Evolutionary conservation across 495 filamentous ascomycete species (phyloP).

Genomic region (Talaromyces proteolyticus): DNA sequence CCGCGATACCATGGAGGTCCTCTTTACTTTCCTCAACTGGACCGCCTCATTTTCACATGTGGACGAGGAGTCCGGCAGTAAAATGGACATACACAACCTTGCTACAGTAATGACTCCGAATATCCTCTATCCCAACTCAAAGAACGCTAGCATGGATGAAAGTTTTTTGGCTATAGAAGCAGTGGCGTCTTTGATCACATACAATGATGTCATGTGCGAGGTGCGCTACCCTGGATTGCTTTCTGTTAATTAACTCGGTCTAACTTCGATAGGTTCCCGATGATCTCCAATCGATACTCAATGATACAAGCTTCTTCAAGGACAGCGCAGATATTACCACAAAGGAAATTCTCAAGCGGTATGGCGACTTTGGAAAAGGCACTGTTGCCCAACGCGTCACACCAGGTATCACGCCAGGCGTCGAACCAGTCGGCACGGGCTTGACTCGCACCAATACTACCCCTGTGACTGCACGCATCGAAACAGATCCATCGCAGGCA

Average conservation of each 20-base stretch:
- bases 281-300: constrained; percentile 79
- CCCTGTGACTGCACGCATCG: constrained; percentile 52
- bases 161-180: constrained; percentile 92
- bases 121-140: constrained; percentile 72
- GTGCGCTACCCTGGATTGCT: constrained; percentile 46
- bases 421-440: constrained; percentile 43
- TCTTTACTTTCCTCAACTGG: constrained; percentile 98
- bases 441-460: constrained; percentile 31
- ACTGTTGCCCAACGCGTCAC: constrained; percentile 51
- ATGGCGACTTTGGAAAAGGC: constrained; percentile 66
- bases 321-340: constrained; percentile 82
- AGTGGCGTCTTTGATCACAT: constrained; percentile 81
- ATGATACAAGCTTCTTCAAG: constrained; percentile 75
- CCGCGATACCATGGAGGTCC: constrained; percentile 88
- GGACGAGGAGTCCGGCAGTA: constrained; percentile 85
- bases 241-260: constrained; percentile 12
- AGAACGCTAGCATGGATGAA: constrained; percentile 64
- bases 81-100: constrained; percentile 99
- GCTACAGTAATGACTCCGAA: constrained; percentile 98
- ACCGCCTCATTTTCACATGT: constrained; percentile 94
- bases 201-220: constrained; percentile 94
- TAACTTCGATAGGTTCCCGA: constrained; percentile 70
- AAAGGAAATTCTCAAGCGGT: constrained; percentile 91
- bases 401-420: constrained; percentile 49
- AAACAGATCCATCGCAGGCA: constrained; percentile 69